These are phyloP conservation scores for Diaporthe vexans DNA, from an alignment of 2,329 filamentous ascomycete genomes.

Conservation along the genomic window DNA sequence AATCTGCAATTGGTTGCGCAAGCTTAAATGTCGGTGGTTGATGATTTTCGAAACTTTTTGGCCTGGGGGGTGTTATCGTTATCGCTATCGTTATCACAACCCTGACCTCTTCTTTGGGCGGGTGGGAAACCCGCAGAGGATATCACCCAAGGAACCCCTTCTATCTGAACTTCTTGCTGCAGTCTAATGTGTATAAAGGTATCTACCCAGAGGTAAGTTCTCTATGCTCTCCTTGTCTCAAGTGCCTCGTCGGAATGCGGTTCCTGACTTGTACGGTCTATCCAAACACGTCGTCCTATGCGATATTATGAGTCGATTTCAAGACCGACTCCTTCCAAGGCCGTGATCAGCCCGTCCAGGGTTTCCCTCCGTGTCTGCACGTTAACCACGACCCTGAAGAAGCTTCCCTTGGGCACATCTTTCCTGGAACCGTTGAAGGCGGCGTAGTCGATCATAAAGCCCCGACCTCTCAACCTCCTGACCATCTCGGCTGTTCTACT, in stretches of 20 bases:
- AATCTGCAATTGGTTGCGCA: background rate
- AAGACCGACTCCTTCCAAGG: slow-evolving; percentile 62
- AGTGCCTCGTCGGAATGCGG: background rate
- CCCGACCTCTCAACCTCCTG: slow-evolving; percentile 60
- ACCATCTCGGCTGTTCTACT: slow-evolving; percentile 64
- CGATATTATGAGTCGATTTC: slow-evolving; percentile 43
- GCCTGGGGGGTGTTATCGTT: slow-evolving; percentile 9
- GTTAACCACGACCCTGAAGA: slow-evolving; percentile 73
- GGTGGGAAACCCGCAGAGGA: too few relatives aligned
- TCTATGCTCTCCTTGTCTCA: background rate
- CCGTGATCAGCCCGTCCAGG: slow-evolving; percentile 66
- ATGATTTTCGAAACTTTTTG: slow-evolving; percentile 32
- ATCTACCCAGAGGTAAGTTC: background rate
- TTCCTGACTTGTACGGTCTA: background rate
- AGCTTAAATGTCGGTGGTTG: background rate
- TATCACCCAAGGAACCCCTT: too few relatives aligned
- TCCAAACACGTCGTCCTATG: background rate
- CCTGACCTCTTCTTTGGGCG: background rate
- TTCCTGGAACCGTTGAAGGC: slow-evolving; percentile 54
- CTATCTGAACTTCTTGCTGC: background rate
- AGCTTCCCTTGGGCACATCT: slow-evolving; percentile 60
- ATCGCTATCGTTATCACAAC: slow-evolving; percentile 35
- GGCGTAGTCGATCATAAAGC: slow-evolving; percentile 75
- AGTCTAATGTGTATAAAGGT: background rate
- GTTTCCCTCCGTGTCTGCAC: slow-evolving; percentile 66